phyloP scores from a whole-genome alignment of 1,284 basidiomycete species.

The Cerrena zonata region DNA sequence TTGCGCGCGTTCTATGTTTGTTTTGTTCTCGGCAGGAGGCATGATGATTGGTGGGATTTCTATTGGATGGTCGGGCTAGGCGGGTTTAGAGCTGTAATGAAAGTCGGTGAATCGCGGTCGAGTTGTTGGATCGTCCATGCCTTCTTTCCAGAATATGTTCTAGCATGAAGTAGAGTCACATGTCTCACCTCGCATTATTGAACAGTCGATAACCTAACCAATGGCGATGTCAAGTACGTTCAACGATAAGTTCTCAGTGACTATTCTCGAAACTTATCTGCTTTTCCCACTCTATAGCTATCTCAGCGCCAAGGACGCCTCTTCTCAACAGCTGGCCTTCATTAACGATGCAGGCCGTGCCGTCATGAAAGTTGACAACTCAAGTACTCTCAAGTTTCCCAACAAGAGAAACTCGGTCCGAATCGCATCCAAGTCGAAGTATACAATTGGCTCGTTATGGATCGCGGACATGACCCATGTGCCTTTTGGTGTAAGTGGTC shows the following conservation, averaged over 20 bases:
- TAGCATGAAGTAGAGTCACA: too few species aligned
- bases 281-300: constrained; percentile 38
- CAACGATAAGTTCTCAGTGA: background rate
- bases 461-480: constrained; percentile 63
- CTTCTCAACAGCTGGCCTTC: constrained; percentile 51
- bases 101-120: too few species aligned
- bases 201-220: constrained; percentile 66
- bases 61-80: too few species aligned
- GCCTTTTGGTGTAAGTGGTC: constrained; percentile 49
- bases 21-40: too few species aligned
- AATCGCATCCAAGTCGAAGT: constrained; percentile 53
- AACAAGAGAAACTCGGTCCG: constrained; percentile 69
- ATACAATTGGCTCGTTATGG: constrained; percentile 61
- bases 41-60: too few species aligned
- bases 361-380: constrained; percentile 71
- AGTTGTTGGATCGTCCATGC: too few species aligned
- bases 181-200: too few species aligned
- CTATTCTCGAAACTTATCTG: background rate
- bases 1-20: too few species aligned
- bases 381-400: constrained; percentile 48
- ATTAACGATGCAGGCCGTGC: constrained; percentile 58
- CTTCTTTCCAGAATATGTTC: too few species aligned
- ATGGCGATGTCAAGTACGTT: constrained; percentile 59
- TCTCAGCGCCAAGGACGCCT: constrained; percentile 45
- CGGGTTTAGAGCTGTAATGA: too few species aligned